phyloP scores from a whole-genome alignment of 2,329 filamentous ascomycete species.

The Orbilia blumenaviensis region DNA sequence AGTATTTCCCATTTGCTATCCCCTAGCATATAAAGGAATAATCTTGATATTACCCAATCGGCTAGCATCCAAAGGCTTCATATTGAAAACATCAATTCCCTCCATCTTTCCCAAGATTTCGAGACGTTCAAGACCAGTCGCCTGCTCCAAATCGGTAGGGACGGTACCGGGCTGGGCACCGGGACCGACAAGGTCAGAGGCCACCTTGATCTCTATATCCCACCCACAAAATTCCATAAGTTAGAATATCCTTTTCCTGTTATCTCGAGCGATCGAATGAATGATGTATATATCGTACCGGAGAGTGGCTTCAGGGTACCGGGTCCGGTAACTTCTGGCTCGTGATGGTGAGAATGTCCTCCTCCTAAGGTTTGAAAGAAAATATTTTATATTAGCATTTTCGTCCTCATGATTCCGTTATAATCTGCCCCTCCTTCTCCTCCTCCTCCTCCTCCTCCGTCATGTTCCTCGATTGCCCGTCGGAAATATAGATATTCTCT shows the following conservation, averaged over 20 bases:
- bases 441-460: no score
- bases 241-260: background rate
- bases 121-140: conserved; percentile 96
- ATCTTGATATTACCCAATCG: conserved; percentile 74
- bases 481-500: background rate
- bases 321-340: conserved; percentile 29
- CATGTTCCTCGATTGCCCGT: background rate
- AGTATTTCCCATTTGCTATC: no score
- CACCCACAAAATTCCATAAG: background rate
- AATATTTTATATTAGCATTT: conserved; percentile 3
- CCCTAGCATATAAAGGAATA: no score
- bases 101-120: conserved; percentile 99
- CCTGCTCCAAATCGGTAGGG: conserved; percentile 92
- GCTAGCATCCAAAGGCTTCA: conserved; percentile 92
- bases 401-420: background rate
- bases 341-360: conserved; percentile 17
- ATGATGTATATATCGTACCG: conserved; percentile 22
- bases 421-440: no score
- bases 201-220: conserved; percentile 78
- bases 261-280: background rate
- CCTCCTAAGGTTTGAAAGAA: background rate
- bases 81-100: conserved; percentile 96
- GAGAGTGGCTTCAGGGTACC: conserved; percentile 23
- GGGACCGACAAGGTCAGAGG: conserved; percentile 83
- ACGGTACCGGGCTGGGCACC: conserved; percentile 84